phyloP scores from a whole-genome alignment of 2,329 filamentous ascomycete species.

The Colletotrichum liriopes region DNA sequence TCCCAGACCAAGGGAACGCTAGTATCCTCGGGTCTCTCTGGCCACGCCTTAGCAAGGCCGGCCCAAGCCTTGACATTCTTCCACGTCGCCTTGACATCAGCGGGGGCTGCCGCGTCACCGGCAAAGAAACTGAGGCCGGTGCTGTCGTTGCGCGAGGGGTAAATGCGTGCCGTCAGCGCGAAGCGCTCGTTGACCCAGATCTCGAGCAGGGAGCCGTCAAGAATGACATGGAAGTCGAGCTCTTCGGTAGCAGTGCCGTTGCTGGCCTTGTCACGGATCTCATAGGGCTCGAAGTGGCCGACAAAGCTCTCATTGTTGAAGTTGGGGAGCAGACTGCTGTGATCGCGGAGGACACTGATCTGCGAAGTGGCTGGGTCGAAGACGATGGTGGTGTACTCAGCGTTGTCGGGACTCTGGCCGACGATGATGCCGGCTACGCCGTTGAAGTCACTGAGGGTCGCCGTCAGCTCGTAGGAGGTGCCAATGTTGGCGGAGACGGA shows the following conservation, averaged over 20 bases:
- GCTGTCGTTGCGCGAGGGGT: slow-evolving; percentile 43
- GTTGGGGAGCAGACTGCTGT: slow-evolving; percentile 42
- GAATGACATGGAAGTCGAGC: slow-evolving; percentile 37
- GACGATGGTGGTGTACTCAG: slow-evolving; percentile 40
- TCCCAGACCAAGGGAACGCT: slow-evolving; percentile 39
- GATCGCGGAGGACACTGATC: slow-evolving; percentile 38
- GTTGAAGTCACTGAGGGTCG: slow-evolving; percentile 33
- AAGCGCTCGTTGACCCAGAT: slow-evolving; percentile 44
- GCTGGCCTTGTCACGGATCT: slow-evolving; percentile 10
- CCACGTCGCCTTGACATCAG: slow-evolving; percentile 32
- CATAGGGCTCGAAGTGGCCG: slow-evolving; percentile 42
- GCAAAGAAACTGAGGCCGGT: slow-evolving; percentile 42
- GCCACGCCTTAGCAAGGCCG: slow-evolving; percentile 40
- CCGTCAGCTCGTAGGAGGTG: slow-evolving; percentile 41
- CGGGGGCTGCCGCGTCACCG: slow-evolving; percentile 15
- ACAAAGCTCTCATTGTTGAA: slow-evolving; percentile 41
- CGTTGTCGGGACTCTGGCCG: slow-evolving; percentile 41
- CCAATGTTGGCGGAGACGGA: slow-evolving; percentile 30
- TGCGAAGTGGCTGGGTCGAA: slow-evolving; percentile 30
- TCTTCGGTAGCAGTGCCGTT: slow-evolving; percentile 27
- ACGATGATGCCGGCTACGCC: slow-evolving; percentile 39
- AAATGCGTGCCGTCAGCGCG: slow-evolving; percentile 42
- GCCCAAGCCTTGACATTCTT: slow-evolving; percentile 38
- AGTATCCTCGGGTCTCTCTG: slow-evolving; percentile 39
- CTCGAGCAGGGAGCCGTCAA: slow-evolving; percentile 43